phyloP scores from a whole-genome alignment of 73 alveolate genomes.

The Paramecium biaurelia region DNA sequence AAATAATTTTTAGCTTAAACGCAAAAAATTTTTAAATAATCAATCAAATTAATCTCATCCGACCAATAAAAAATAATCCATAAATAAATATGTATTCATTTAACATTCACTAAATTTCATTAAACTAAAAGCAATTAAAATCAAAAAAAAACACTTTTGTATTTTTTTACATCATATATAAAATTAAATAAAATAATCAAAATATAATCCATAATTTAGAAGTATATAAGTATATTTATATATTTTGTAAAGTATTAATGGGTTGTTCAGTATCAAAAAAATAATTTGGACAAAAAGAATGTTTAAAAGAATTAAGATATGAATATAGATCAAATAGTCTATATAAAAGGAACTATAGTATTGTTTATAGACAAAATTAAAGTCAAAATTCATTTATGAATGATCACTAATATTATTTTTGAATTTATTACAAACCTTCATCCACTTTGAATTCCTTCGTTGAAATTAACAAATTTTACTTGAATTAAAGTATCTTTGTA shows the following conservation, averaged over 20 bases:
- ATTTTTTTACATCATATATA: not conserved
- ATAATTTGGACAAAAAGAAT: not conserved
- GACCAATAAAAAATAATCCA: not conserved
- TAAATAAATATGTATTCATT: not conserved
- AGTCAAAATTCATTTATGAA: not conserved
- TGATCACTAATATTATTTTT: not conserved
- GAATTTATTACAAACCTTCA: not conserved
- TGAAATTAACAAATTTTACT: not conserved
- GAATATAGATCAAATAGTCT: not conserved
- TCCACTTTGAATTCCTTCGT: not conserved
- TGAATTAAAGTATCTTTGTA: not conserved
- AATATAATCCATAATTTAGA: not conserved
- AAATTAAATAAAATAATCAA: not conserved
- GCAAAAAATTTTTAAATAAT: not conserved
- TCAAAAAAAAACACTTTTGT: not conserved
- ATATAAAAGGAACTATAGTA: not conserved
- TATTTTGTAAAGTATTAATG: not conserved
- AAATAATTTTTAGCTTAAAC: not conserved
- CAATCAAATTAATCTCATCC: not conserved
- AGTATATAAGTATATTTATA: not conserved
- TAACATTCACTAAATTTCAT: not conserved
- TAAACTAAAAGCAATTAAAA: not conserved
- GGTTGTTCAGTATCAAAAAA: not conserved
- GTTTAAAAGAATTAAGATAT: not conserved
- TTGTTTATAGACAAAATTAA: not conserved